phyloP scores from a whole-genome alignment of 192 early-diverging fungal genomes.

The Gryganskiella cystojenkinii region DNA sequence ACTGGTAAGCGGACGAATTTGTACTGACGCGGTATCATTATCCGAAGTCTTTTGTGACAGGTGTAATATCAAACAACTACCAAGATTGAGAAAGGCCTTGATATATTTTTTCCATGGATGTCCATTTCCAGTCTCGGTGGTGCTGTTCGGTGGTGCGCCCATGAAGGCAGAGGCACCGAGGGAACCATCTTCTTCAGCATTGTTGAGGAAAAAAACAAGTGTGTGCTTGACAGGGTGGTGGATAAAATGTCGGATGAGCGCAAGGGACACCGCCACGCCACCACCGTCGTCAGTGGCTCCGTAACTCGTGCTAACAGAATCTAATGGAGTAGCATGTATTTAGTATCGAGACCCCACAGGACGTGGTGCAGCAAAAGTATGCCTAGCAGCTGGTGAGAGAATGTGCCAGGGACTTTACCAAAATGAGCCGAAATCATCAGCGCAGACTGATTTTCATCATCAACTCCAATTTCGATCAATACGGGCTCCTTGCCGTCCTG shows the following conservation, averaged over 20 bases:
- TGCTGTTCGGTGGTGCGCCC: slow-evolving; percentile 34
- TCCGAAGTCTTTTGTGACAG: neutral
- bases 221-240: slow-evolving; percentile 66
- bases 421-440: slow-evolving; percentile 75
- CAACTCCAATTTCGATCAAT: slow-evolving; percentile 41
- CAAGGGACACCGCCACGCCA: slow-evolving; percentile 69
- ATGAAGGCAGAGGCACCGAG: slow-evolving; percentile 70
- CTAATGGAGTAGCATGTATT: slow-evolving; percentile 28
- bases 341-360: no score
- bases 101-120: slow-evolving; percentile 73
- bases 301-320: slow-evolving; percentile 72
- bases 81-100: slow-evolving; percentile 72
- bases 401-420: slow-evolving; percentile 37
- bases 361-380: no score
- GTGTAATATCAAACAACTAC: slow-evolving; percentile 31
- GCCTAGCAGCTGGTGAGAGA: no score
- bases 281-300: slow-evolving; percentile 78
- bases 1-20: neutral
- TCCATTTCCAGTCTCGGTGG: slow-evolving; percentile 34
- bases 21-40: neutral
- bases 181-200: slow-evolving; percentile 73
- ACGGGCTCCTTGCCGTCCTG: slow-evolving; percentile 34
- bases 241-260: slow-evolving; percentile 66
- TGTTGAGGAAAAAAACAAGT: slow-evolving; percentile 75
- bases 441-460: slow-evolving; percentile 52